Evolutionary conservation across 176 grass and related monocot genomes (phyloP), one percentile per base, ranked within the genome.

Genomic region (Carex cristatella): DNA sequence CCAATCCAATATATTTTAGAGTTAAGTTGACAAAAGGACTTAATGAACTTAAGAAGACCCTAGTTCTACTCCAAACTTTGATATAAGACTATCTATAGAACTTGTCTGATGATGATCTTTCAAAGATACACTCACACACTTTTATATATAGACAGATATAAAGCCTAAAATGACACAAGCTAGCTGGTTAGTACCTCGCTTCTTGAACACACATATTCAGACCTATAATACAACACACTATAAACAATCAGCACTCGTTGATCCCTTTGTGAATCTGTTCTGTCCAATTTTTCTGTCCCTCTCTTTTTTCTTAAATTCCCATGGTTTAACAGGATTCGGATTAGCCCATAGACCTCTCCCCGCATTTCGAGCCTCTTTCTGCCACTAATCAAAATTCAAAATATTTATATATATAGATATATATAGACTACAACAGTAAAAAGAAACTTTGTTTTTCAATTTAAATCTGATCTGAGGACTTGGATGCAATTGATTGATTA

Each of bases 331-430:
- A 1, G 80, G 59, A 27, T 82, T 63, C 2, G 61, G 58, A 19
- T 82, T 53, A 28, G 80, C 80, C 80, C 80, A 82, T 37, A 82
- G 18, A 65, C 80, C 80, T 67, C 16, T 82, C 10, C 37, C 59
- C 2, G 80, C 80, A 82, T 67, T 82, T 82, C 10, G 38, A 49
- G 80, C 80, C 61, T 82, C 60, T 82, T 14, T 65, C 18, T 65
- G 30, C 80, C 80, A 82, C 80, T 82, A 13, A 66, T 27, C 31
- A 62, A 81, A 19, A 23, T 61, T 37, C 4, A 82, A 46, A 27
- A 81, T 16, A 51, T 13, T 13, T 13, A 66, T 51, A 49, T 53
- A 42, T 42, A 35, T 1, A 35, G 33, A 35, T 1, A 35, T 1
- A 42, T 0, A 42, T 3, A 42, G 40, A 42, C 13, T 30, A 66